phyloP scores from a whole-genome alignment of 2,329 filamentous ascomycete genomes.

The Phaeosphaeriaceae sp. region DNA sequence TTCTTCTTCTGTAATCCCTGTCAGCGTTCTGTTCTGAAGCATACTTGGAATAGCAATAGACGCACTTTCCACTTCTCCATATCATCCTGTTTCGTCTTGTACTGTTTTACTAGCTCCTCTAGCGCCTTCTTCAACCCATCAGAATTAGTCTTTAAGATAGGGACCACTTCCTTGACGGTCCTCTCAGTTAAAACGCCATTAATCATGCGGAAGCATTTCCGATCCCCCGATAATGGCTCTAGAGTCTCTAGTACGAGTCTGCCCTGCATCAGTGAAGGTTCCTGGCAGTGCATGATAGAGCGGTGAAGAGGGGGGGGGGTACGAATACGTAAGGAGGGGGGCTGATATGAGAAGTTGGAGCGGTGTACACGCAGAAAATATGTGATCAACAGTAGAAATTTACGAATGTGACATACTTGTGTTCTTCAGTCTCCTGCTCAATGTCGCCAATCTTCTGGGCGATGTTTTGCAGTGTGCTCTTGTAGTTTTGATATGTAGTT shows the following conservation, averaged over 20 bases:
- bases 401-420: slow-evolving; percentile 73
- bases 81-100: slow-evolving; percentile 92
- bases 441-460: slow-evolving; percentile 97
- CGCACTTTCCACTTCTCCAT: slow-evolving; percentile 98
- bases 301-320: slow-evolving; percentile 18
- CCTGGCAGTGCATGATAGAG: slow-evolving; percentile 7
- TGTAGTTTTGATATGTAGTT: slow-evolving; percentile 77
- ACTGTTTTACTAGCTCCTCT: slow-evolving; percentile 94
- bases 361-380: slow-evolving; percentile 24
- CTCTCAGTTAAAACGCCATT: slow-evolving; percentile 95
- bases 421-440: slow-evolving; percentile 95
- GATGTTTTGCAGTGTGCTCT: slow-evolving; percentile 82
- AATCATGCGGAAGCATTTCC: slow-evolving; percentile 98
- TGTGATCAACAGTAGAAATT: slow-evolving; percentile 8
- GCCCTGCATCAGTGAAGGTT: slow-evolving; percentile 21
- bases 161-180: slow-evolving; percentile 90
- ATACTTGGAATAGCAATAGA: slow-evolving; percentile 10
- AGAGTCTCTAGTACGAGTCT: slow-evolving; percentile 95
- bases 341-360: slow-evolving; percentile 18
- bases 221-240: slow-evolving; percentile 77
- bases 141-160: slow-evolving; percentile 89
- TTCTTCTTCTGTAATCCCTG: slow-evolving; percentile 74
- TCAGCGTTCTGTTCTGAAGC: slow-evolving; percentile 11
- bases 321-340: slow-evolving; percentile 4
- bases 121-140: slow-evolving; percentile 93